Percentiles rank a stretch among this genome's conserved stretches.
phyloP scores from a whole-genome alignment of 2,329 filamentous ascomycete species.

The Calonectria pseudoturangicola region DNA sequence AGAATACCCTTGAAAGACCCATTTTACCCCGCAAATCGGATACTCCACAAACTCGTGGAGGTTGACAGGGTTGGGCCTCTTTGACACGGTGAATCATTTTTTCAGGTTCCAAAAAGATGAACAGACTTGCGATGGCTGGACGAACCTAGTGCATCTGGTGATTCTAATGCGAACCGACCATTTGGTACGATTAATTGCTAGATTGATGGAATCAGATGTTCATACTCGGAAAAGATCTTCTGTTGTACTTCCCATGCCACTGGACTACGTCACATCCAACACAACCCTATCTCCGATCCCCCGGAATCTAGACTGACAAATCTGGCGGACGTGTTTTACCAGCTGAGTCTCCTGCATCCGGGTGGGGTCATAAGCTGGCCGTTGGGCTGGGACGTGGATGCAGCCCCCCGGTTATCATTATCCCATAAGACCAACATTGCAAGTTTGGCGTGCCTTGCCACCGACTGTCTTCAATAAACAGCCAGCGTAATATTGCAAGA shows the following conservation, averaged over 20 bases:
- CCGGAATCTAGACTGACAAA: neutral
- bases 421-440: constrained; percentile 13
- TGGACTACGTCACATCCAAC: neutral
- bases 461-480: neutral
- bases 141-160: too few species aligned
- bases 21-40: constrained; percentile 15
- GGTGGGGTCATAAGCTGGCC: neutral
- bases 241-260: too few species aligned
- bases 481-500: neutral
- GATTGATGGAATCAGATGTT: too few species aligned
- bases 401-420: constrained; percentile 31
- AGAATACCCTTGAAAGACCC: neutral
- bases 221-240: neutral
- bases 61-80: neutral
- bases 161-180: too few species aligned
- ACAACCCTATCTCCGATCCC: constrained; percentile 14
- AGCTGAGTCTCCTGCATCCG: neutral
- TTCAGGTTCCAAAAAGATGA: too few species aligned
- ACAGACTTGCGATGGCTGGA: too few species aligned
- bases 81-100: neutral
- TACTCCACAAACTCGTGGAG: constrained; percentile 1
- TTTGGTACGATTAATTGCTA: too few species aligned
- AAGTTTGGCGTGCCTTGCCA: neutral
- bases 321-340: constrained; percentile 34
- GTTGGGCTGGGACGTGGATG: neutral